Percentiles rank a stretch among this genome's conserved stretches.
These are phyloP conservation scores for Canariomyces notabilis DNA, from an alignment of 2,329 filamentous ascomycete genomes.

Conservation along the genomic window DNA sequence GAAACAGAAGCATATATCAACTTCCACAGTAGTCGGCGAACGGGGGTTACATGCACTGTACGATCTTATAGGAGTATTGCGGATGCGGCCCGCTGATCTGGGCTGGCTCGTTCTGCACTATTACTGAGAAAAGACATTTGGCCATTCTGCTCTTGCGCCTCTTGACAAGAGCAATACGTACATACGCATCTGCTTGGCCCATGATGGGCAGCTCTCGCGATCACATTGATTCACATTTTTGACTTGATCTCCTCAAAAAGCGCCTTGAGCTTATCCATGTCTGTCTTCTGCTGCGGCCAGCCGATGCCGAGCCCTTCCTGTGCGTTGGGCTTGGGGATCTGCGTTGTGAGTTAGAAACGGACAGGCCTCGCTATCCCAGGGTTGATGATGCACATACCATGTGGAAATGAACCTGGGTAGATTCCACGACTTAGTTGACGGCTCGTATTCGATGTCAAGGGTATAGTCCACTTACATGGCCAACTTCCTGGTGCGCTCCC, in stretches of 20 bases:
- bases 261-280: constrained; percentile 80
- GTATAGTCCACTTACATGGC: constrained; percentile 61
- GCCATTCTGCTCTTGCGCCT: too few species aligned
- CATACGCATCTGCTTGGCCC: neutral
- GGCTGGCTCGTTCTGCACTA: neutral
- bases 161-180: neutral
- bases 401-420: constrained; percentile 79
- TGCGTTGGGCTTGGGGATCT: constrained; percentile 92
- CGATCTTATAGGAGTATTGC: neutral
- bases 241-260: constrained; percentile 79
- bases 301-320: constrained; percentile 70
- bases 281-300: constrained; percentile 71
- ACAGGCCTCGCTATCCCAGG: neutral
- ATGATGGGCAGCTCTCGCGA: neutral
- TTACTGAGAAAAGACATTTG: too few species aligned
- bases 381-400: constrained; percentile 52
- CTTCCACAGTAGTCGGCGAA: neutral
- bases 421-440: neutral
- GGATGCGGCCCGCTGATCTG: neutral
- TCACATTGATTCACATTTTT: constrained; percentile 61
- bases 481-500: constrained; percentile 86
- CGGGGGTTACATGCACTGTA: neutral
- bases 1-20: constrained; percentile 1
- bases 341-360: neutral
- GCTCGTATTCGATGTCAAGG: neutral